Conservation (phyloP, 495 filamentous ascomycete genomes). For the Neurospora africana region DNA sequence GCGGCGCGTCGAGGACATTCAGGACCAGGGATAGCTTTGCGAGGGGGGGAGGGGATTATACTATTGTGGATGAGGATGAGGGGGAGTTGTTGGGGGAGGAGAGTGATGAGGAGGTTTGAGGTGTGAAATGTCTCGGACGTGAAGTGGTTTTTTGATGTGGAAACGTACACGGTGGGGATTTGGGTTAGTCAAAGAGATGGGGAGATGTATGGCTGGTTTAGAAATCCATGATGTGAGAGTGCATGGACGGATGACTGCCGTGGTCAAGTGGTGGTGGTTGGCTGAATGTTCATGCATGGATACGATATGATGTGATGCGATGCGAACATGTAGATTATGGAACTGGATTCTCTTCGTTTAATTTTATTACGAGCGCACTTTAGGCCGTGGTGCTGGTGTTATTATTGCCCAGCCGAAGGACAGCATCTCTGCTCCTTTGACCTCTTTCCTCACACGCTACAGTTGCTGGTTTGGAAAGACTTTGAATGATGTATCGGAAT, state of each 20-base stretch:
- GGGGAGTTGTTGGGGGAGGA: conserved; percentile 87
- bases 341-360: not conserved
- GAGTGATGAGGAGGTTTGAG: conserved; percentile 76
- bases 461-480: not conserved
- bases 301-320: not conserved
- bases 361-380: not conserved
- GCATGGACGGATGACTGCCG: not conserved
- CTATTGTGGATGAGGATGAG: conserved; percentile 81
- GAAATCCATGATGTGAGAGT: not conserved
- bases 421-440: not conserved
- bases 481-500: no score
- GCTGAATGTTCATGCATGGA: not conserved
- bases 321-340: not conserved
- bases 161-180: not conserved
- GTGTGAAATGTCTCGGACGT: not conserved
- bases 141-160: not conserved
- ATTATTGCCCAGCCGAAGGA: not conserved
- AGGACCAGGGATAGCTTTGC: conserved; percentile 78
- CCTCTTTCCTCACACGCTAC: not conserved
- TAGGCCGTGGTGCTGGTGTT: not conserved
- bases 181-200: not conserved
- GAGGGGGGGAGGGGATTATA: conserved; percentile 73
- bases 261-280: not conserved
- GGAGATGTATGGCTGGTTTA: not conserved
- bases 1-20: conserved; percentile 47